Conservation (phyloP, 345 rosid genomes). For the Salix udensis region DNA sequence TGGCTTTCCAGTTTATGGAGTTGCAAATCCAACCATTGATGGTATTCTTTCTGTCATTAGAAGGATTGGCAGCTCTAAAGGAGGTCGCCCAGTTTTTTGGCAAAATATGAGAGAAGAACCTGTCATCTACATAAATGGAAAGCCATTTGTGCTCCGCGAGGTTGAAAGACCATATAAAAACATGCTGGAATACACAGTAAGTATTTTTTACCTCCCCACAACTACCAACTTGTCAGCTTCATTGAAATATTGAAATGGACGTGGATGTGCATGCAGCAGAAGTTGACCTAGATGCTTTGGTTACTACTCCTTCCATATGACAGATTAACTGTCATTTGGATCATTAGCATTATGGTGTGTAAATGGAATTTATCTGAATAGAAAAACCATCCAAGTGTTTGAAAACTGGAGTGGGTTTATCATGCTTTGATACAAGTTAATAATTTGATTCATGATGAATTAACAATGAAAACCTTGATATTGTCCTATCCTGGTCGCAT, state of each 20-base stretch:
- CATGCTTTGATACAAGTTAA: background rate
- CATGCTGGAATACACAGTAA: slow-evolving; percentile 95
- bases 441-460: background rate
- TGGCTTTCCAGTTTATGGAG: slow-evolving; percentile 97
- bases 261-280: background rate
- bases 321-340: background rate
- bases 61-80: slow-evolving; percentile 81
- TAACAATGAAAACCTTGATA: background rate
- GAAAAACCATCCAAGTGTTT: background rate
- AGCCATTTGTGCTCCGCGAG: slow-evolving; percentile 97
- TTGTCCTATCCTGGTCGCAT: background rate
- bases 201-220: background rate
- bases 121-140: slow-evolving; percentile 90
- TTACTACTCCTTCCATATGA: background rate
- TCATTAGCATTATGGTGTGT: background rate
- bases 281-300: background rate
- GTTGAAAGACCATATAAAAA: slow-evolving; percentile 95
- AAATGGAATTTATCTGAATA: background rate
- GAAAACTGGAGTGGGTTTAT: background rate
- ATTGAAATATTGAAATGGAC: background rate
- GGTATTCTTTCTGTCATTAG: slow-evolving; percentile 79
- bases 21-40: slow-evolving; percentile 95
- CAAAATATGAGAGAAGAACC: slow-evolving; percentile 99
- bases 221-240: background rate
- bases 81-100: slow-evolving; percentile 82